phyloP scores from a whole-genome alignment of 2,329 filamentous ascomycete genomes.

The Pyrenophora seminiperda region DNA sequence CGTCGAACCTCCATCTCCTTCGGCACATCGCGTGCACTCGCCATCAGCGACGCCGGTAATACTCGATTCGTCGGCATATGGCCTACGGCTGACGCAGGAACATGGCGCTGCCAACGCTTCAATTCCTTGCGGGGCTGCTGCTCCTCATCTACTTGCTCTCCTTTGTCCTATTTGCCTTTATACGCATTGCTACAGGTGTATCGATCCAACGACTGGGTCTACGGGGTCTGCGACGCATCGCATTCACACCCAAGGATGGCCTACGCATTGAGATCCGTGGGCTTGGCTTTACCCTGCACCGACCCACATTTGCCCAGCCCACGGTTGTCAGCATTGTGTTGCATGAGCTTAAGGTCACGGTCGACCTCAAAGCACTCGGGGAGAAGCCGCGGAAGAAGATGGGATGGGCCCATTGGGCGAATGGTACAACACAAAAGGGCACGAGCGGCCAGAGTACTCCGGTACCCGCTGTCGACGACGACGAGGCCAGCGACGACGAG shows the following conservation, averaged over 20 bases:
- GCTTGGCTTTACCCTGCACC: conserved; percentile 84
- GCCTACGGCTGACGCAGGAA: conserved; percentile 30
- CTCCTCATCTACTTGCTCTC: conserved; percentile 87
- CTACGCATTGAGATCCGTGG: conserved; percentile 87
- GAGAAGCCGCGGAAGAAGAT: conserved; percentile 42
- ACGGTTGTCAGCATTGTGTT: conserved; percentile 94
- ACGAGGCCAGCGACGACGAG: conserved; percentile 42
- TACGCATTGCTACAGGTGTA: conserved; percentile 89
- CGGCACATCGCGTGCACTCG: conserved; percentile 40
- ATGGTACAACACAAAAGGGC: conserved; percentile 32
- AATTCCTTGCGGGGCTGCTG: conserved; percentile 84
- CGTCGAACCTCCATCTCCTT: conserved; percentile 16
- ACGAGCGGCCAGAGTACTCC: conserved; percentile 27
- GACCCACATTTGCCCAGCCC: conserved; percentile 94
- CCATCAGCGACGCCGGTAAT: conserved; percentile 25
- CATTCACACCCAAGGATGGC: conserved; percentile 87
- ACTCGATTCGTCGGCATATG: conserved; percentile 25
- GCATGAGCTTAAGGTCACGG: conserved; percentile 80
- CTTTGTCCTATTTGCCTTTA: conserved; percentile 89
- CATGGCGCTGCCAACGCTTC: conserved; percentile 55
- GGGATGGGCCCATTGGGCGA: conserved; percentile 41
- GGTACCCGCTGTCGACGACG: conserved; percentile 23
- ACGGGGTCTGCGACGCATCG: conserved; percentile 85
- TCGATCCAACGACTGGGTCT: conserved; percentile 96
- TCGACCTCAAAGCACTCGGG: conserved; percentile 73